Percentiles rank a stretch among this genome's conserved stretches.
Evolutionary conservation across 768 basidiomycete species (phyloP).

Genomic region (Suillus spraguei): DNA sequence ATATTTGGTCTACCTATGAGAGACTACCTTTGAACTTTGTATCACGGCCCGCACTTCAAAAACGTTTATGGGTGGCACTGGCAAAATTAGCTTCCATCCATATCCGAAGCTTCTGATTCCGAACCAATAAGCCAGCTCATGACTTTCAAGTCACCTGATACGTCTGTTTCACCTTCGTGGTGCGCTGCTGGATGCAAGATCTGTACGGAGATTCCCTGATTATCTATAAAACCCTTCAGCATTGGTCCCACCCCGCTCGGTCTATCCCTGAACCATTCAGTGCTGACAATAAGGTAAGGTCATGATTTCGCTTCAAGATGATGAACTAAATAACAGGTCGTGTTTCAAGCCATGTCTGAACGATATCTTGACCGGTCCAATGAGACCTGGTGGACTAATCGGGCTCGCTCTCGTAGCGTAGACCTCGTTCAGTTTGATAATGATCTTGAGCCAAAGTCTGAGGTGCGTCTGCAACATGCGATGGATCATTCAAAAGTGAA

Average conservation of each 20-base stretch:
- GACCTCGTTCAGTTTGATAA: background rate
- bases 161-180: background rate
- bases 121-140: background rate
- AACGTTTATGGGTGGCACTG: background rate
- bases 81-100: background rate
- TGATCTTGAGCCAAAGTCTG: background rate
- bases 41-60: background rate
- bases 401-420: conserved; percentile 2
- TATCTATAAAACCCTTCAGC: background rate
- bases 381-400: background rate
- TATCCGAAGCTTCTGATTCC: background rate
- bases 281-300: background rate
- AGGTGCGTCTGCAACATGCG: background rate
- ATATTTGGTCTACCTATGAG: background rate
- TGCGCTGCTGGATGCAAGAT: background rate
- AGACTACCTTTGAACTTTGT: background rate
- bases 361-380: background rate
- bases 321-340: background rate
- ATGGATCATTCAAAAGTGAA: background rate
- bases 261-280: background rate
- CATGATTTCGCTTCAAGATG: background rate
- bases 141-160: conserved; percentile 1
- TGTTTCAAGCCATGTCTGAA: conserved; percentile 1
- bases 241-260: background rate
- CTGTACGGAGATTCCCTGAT: background rate